Evolutionary conservation across 306 rosid species (phyloP), one percentile per base, ranked within the genome.

Genomic region (Quercus engelmannii): DNA sequence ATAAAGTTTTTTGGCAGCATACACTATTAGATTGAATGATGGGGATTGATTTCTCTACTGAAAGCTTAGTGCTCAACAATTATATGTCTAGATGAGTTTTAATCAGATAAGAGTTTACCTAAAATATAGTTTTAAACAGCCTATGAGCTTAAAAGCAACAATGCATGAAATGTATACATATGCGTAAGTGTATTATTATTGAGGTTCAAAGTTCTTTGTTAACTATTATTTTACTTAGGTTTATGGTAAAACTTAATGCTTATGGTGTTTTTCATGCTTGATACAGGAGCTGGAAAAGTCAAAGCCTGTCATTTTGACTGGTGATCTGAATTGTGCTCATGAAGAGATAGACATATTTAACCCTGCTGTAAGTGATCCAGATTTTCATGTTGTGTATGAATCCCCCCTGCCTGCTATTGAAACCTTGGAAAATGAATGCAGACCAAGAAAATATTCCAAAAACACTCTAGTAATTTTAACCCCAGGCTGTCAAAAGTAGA

Each of bases 281-380:
- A 49, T 82, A 55, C 89, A 92, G 99, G 99, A 94, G 85, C 90
- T 94, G 80, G 99, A 94, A 82, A 94, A 90, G 83, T 88, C 89
- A 54, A 94, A 94, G 83, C 97, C 99, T 15, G 95, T 94, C 51
- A 82, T 94, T 85, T 90, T 94, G 86, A 90, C 99, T 2, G 99
- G 99, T 82, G 99, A 94, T 86, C 87, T 94, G 77, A 94, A 94
- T 71, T 94, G 99, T 80, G 99, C 99, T 69, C 97, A 94, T 81
- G 89, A 94, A 86, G 99, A 94, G 92, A 94, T 92, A 79, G 99
- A 92, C 86, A 91, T 94, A 82, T 84, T 77, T 83, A 87, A 94
- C 78, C 99, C 97, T 58, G 92, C 97, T 68, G 99, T 91, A 87
- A 90, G 99, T 78, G 65, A 61, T 84, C 71, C 51, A 21, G 49